Base-by-base conservation (phyloP, 2,329 filamentous ascomycete genomes). In the Furcasterigmium furcatum region DNA sequence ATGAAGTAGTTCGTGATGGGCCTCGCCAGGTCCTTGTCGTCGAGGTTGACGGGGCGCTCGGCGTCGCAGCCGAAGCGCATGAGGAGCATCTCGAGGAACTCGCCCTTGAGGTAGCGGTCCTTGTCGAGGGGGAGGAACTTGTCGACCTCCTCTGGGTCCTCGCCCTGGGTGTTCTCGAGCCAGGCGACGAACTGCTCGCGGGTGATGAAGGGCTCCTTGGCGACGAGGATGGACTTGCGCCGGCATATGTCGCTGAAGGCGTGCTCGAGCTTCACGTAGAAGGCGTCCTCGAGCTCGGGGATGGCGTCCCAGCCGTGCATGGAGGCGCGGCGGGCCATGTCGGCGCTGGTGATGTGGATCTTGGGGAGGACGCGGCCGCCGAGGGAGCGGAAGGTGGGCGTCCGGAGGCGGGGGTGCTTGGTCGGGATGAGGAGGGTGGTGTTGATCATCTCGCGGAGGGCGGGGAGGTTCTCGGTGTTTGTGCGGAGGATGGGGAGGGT, bases 1-100 rank as follows among this genome's bases (percentile, higher is more conserved):
- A 96, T 91, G 64, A 90, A 96, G 70, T 96, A 96, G 61, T 95
- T 90, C 39, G 86, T 88, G 47, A 95, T 75, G 4, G 89, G 87
- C 43, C 78, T 80, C 1, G 77, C 77, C 25, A 82, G 62, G 58
- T 91, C 85, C 47, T 80, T 73, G 51, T 67, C 58, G 24, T 68
- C 55, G 19, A 64, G 46, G 8, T 67, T 62, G 19, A 67, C 61
- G n/a, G 73, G 71, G 52, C 58, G 65, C 18, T 67, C 55, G 4
- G 76, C 76, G 25, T 72, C 62, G 58, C 70, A 69, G 24, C 65
- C 66, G 41, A 70, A 74, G 7, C 60, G 53, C 35, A 65, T 60
- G 53, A 65, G 67, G 73, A 73, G 78, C 18, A 67, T 58, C 52
- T 68, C 73, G 20, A 79, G 65, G 47, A 82, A 82, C 29, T 78